A percentile compares a stretch with the other conserved stretches of the same genome.
These are phyloP conservation scores for Cordyceps cateniannulata DNA, from an alignment of 2,329 filamentous ascomycete genomes.

Conservation along the genomic window DNA sequence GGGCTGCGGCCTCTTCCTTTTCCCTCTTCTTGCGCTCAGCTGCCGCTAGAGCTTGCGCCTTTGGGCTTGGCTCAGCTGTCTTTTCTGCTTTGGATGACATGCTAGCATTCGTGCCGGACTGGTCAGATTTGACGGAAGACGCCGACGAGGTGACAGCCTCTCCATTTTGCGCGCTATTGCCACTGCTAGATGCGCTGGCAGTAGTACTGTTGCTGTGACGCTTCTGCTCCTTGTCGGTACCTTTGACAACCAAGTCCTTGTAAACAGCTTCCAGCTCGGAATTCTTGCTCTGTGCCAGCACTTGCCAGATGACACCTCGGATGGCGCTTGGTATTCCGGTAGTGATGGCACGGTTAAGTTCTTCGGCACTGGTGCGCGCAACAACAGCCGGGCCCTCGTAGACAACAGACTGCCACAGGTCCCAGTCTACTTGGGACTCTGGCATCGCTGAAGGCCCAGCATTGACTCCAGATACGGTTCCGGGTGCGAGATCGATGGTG, in stretches of 20 bases:
- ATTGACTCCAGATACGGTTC: slow-evolving; percentile 76
- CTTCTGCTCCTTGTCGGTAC: slow-evolving; percentile 73
- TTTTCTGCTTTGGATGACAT: slow-evolving; percentile 55
- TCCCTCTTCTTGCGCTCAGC: slow-evolving; percentile 70
- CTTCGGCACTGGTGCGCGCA: slow-evolving; percentile 78
- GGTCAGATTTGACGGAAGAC: slow-evolving; percentile 76
- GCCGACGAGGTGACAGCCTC: slow-evolving; percentile 69
- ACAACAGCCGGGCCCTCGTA: slow-evolving; percentile 90
- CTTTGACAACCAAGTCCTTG: slow-evolving; percentile 68
- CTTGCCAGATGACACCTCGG: slow-evolving; percentile 97
- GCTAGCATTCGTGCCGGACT: slow-evolving; percentile 54
- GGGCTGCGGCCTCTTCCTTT: slow-evolving; percentile 66
- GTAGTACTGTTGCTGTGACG: slow-evolving; percentile 49
- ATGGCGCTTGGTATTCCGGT: slow-evolving; percentile 92
- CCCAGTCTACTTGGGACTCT: slow-evolving; percentile 89
- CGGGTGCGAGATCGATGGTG: slow-evolving; percentile 68
- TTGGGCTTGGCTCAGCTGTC: slow-evolving; percentile 55
- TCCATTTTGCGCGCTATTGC: slow-evolving; percentile 51
- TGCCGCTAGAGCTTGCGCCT: slow-evolving; percentile 56
- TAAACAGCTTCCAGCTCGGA: slow-evolving; percentile 86
- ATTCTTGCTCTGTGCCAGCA: slow-evolving; percentile 90
- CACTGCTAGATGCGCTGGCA: slow-evolving; percentile 46
- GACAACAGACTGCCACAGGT: slow-evolving; percentile 93
- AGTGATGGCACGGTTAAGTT: slow-evolving; percentile 84
- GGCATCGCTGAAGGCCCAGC: slow-evolving; percentile 64